phyloP scores from a whole-genome alignment of 2,329 filamentous ascomycete species.

The Trichoderma citrinoviride region DNA sequence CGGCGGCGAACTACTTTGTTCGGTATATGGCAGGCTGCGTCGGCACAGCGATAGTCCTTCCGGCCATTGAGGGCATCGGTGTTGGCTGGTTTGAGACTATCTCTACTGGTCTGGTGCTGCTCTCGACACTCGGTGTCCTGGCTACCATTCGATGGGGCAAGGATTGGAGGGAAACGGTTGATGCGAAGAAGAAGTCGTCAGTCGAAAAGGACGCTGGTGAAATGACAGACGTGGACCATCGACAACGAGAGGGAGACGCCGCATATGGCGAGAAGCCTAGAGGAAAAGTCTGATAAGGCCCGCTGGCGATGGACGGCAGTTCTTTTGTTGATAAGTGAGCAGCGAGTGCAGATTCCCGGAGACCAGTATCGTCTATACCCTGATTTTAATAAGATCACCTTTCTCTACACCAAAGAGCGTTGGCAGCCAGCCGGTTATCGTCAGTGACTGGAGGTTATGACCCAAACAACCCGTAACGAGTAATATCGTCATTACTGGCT shows the following conservation, averaged over 20 bases:
- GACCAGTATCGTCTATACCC: background rate
- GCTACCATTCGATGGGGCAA: slow-evolving; percentile 42
- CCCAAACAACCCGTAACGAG: background rate
- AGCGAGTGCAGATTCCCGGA: background rate
- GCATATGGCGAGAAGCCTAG: background rate
- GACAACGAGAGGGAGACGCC: background rate
- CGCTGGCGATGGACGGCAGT: background rate
- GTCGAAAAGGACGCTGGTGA: background rate
- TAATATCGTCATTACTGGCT: background rate
- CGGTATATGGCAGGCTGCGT: slow-evolving; percentile 72
- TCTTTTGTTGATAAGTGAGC: background rate
- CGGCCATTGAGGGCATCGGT: slow-evolving; percentile 70
- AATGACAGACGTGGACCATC: slow-evolving; percentile 18
- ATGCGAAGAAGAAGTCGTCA: slow-evolving; percentile 26
- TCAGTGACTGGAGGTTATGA: background rate
- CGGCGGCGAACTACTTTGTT: slow-evolving; percentile 77
- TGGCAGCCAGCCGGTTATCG: background rate
- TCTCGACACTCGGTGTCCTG: slow-evolving; percentile 38
- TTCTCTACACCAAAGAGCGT: too few relatives aligned
- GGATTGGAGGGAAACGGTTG: slow-evolving; percentile 40
- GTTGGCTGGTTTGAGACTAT: slow-evolving; percentile 81
- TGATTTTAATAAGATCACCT: too few relatives aligned
- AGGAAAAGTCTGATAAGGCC: background rate
- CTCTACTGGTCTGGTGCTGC: slow-evolving; percentile 38
- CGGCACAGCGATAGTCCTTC: slow-evolving; percentile 69